phyloP scores from a whole-genome alignment of 2,329 filamentous ascomycete genomes.

The Sporothrix humicola region DNA sequence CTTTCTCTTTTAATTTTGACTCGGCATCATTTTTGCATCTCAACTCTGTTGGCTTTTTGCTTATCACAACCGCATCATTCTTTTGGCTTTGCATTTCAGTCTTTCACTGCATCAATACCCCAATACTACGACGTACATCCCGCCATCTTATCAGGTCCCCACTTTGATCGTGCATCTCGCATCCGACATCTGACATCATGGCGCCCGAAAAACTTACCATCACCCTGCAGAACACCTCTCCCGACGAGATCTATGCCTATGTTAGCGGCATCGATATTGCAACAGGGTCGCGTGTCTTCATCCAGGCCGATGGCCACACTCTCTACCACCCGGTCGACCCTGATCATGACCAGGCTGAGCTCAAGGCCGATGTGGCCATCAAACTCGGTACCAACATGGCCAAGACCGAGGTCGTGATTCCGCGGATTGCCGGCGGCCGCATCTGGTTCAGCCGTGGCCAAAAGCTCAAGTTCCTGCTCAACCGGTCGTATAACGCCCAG shows the following conservation, averaged over 20 bases:
- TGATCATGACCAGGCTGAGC: slow-evolving; percentile 39
- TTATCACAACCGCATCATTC: not conserved
- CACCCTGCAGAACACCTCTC: slow-evolving; percentile 61
- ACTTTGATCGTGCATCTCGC: not conserved
- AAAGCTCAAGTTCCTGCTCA: slow-evolving; percentile 65
- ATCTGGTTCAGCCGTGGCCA: slow-evolving; percentile 66
- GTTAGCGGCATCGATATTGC: slow-evolving; percentile 66
- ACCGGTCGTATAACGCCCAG: slow-evolving; percentile 49
- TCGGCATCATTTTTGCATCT: not conserved
- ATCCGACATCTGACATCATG: slow-evolving; percentile 40
- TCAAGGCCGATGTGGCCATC: slow-evolving; percentile 65
- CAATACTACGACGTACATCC: too few species aligned
- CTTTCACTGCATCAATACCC: not conserved
- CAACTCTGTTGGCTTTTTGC: not conserved
- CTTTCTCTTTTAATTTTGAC: not conserved
- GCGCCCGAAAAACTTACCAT: slow-evolving; percentile 56
- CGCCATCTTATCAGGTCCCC: not conserved
- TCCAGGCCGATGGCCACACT: slow-evolving; percentile 55
- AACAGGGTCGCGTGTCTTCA: slow-evolving; percentile 50
- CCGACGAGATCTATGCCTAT: slow-evolving; percentile 63
- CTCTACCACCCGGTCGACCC: slow-evolving; percentile 64
- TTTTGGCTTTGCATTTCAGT: not conserved
- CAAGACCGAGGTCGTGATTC: slow-evolving; percentile 60
- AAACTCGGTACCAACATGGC: slow-evolving; percentile 62
- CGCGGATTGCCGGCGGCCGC: slow-evolving; percentile 67